Conservation (phyloP, 768 basidiomycete species). For the Rhodocollybia butyracea region DNA sequence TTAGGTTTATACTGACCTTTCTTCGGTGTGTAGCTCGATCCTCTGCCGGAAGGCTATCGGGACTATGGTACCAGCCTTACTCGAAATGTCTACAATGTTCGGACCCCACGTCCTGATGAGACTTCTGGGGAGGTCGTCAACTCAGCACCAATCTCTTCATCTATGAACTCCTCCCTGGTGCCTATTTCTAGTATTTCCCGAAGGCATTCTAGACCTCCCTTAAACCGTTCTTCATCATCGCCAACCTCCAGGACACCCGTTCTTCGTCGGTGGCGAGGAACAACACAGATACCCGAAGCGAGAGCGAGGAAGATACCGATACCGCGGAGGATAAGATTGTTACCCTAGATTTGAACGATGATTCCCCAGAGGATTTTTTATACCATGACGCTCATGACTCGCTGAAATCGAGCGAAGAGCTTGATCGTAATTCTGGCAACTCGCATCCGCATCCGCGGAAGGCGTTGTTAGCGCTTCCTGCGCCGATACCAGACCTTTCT, state of each 20-base stretch:
- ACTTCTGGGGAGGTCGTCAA: background rate
- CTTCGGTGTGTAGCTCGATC: slow-evolving; percentile 12
- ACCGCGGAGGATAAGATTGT: background rate
- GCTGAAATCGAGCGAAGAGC: background rate
- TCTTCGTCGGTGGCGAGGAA: background rate
- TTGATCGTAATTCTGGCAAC: background rate
- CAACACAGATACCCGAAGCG: background rate
- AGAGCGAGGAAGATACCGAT: background rate
- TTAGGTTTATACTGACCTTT: slow-evolving; percentile 4
- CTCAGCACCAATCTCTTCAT: background rate
- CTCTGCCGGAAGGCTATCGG: slow-evolving; percentile 1
- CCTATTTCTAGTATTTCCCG: background rate
- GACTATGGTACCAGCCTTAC: background rate
- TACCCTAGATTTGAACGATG: background rate
- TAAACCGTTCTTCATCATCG: background rate
- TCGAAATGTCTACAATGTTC: background rate
- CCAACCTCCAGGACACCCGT: background rate
- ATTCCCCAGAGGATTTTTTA: background rate
- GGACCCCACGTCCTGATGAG: background rate
- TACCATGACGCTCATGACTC: background rate
- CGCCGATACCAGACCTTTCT: too few relatives aligned
- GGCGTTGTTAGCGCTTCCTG: background rate
- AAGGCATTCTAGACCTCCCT: background rate
- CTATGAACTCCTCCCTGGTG: background rate
- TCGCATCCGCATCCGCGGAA: background rate